phyloP scores from a whole-genome alignment of 164 flowering plant genomes.

The Annona squamosa region DNA sequence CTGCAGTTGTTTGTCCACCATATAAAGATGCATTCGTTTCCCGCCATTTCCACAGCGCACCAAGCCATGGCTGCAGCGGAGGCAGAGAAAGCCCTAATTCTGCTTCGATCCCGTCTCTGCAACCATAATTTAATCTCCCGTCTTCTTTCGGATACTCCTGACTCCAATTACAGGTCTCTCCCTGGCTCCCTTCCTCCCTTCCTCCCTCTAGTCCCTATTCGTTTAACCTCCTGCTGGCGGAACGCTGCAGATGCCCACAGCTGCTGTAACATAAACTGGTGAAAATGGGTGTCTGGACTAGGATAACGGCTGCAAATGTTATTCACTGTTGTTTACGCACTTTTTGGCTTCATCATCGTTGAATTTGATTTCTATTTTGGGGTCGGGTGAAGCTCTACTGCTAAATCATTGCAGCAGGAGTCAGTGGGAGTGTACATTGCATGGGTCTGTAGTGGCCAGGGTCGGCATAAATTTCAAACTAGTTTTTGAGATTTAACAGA shows the following conservation, averaged over 20 bases:
- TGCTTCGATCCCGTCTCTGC: conserved; percentile 54
- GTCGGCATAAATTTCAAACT: too few species aligned
- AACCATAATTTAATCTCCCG: conserved; percentile 47
- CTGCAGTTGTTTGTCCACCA: neutral
- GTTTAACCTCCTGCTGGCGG: neutral
- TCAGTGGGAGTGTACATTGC: too few species aligned
- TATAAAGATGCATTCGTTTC: neutral
- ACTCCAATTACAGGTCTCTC: conserved; percentile 57
- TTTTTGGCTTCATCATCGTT: too few species aligned
- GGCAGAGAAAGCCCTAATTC: conserved; percentile 45
- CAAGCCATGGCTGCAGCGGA: conserved; percentile 12
- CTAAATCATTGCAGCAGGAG: too few species aligned
- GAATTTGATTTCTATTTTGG: too few species aligned
- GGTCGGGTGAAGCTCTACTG: too few species aligned
- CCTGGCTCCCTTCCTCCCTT: neutral
- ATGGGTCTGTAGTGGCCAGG: too few species aligned
- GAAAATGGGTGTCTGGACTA: neutral
- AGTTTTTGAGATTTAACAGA: too few species aligned
- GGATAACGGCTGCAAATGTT: neutral
- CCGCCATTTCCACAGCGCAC: neutral
- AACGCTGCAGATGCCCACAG: neutral
- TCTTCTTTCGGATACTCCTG: conserved; percentile 40
- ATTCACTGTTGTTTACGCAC: too few species aligned
- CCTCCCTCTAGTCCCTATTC: neutral
- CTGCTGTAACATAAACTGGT: neutral